Base-by-base conservation (phyloP, 1,284 basidiomycete genomes). In the Exobasidium cylindrosporum region DNA sequence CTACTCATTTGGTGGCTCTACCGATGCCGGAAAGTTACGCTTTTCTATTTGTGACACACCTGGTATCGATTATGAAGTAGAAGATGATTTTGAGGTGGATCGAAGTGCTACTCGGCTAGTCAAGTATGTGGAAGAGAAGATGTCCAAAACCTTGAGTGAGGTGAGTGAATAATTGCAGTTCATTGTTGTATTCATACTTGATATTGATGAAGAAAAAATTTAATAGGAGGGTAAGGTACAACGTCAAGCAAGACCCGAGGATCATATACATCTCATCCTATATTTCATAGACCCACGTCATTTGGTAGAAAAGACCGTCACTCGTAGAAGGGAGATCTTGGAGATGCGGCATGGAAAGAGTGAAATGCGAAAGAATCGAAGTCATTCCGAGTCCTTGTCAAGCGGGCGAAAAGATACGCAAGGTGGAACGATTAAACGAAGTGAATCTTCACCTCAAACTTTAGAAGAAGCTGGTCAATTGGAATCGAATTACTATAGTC, bases 21-120 rank as follows among this genome's bases (percentile, higher is more conserved):
- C 24, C 47, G 24, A 50, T 24, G 21, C 24, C 26, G 40, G 32
- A 55, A 55, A 31, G 29, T 13, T 55, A 11, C 26, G 29, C 14
- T 23, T 55, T 14, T 55, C 53, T 29, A 28, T 55, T 28, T 55
- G 53, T 28, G 53, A 55, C 26, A 55, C 53, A n/a, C 53, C 53
- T 55, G 53, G 53, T 17, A 40, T 40, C 30, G 53, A 55, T 35
- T 55, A 31, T 28, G 21, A 44, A 3, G n/a, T 55, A n/a, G 53
- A 55, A 55, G 53, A 55, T 17, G 53, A 55, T 11, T 55, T 55
- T 26, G 53, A 55, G 53, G 29, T 44, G 13, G 53, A 55, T n/a
- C 21, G 30, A 55, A 55, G 29, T 21, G 40, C 30, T 4, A 35
- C n/a, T 32, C 14, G 21, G 26, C 14, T 26, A 26, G n/a, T 55